Conservation (phyloP, 2,329 filamentous ascomycete genomes). For the Lasiodiplodia sp. region DNA sequence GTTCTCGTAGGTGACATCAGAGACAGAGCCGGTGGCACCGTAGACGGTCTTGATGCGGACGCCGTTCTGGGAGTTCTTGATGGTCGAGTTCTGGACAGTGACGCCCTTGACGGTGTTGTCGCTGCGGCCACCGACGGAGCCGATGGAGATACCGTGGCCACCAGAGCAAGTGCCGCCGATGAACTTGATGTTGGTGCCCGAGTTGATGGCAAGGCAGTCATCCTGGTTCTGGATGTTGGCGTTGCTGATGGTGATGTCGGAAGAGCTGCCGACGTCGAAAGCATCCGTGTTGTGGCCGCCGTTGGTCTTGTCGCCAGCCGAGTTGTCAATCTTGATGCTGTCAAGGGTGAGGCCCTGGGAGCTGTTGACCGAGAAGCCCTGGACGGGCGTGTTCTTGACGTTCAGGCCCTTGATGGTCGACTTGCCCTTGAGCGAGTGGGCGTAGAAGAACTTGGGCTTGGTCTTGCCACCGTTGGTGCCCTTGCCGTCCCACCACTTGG, state of each 20-base stretch:
- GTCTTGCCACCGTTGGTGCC: constrained; percentile 54
- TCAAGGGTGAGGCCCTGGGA: constrained; percentile 51
- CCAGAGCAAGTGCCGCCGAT: constrained; percentile 48
- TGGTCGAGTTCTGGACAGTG: constrained; percentile 54
- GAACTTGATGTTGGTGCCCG: constrained; percentile 45
- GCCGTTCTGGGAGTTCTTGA: constrained; percentile 59
- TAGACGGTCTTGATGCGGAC: constrained; percentile 63
- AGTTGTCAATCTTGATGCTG: constrained; percentile 61
- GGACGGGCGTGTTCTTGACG: constrained; percentile 63
- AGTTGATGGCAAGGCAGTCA: constrained; percentile 63
- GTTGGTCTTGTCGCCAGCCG: constrained; percentile 48
- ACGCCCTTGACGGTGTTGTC: constrained; percentile 61
- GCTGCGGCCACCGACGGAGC: constrained; percentile 59
- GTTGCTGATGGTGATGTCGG: constrained; percentile 54
- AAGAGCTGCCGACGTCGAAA: constrained; percentile 59
- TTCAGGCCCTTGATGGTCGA: constrained; percentile 53
- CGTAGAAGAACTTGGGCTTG: constrained; percentile 36
- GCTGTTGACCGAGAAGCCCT: constrained; percentile 54
- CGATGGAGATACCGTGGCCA: constrained; percentile 62
- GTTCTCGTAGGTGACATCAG: constrained; percentile 55
- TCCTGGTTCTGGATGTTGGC: constrained; percentile 61
- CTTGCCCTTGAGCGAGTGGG: constrained; percentile 36
- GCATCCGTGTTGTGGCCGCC: constrained; percentile 56
- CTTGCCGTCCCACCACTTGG: constrained; percentile 54
- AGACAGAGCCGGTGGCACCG: constrained; percentile 60